Evolutionary conservation across 805 yeast species (phyloP).

Genomic region (Kodamaea neixiangensis): DNA sequence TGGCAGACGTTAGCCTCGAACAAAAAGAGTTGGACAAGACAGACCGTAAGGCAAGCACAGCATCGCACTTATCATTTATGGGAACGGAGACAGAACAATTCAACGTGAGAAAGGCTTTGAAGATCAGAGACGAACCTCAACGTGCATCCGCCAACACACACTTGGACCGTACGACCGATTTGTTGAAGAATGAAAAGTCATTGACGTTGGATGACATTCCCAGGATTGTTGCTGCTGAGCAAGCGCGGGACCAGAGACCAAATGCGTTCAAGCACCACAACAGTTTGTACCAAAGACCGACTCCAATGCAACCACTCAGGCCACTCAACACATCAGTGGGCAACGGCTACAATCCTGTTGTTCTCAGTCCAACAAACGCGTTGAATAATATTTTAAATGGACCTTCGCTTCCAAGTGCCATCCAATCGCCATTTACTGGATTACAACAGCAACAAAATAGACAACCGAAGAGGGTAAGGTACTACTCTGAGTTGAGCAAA

Average conservation of each 20-base stretch:
- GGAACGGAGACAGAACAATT: slow-evolving; percentile 30
- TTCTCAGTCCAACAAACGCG: slow-evolving; percentile 13
- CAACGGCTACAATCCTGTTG: slow-evolving; percentile 7
- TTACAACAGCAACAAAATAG: neutral
- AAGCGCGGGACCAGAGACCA: slow-evolving; percentile 90
- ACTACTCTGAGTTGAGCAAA: slow-evolving; percentile 64
- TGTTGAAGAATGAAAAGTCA: slow-evolving; percentile 77
- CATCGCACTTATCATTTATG: slow-evolving; percentile 32
- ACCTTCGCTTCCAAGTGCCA: neutral
- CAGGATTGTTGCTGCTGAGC: slow-evolving; percentile 94
- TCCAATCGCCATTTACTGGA: neutral
- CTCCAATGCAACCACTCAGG: slow-evolving; percentile 26
- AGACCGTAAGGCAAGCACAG: slow-evolving; percentile 21
- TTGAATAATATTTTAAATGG: slow-evolving; percentile 14
- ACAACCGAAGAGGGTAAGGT: slow-evolving; percentile 34
- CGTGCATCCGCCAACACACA: slow-evolving; percentile 32
- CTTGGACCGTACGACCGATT: slow-evolving; percentile 65
- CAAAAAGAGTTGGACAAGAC: slow-evolving; percentile 6
- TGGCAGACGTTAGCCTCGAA: slow-evolving; percentile 12
- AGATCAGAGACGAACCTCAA: slow-evolving; percentile 41
- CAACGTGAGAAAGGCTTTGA: slow-evolving; percentile 26
- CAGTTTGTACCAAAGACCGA: slow-evolving; percentile 38
- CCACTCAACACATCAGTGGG: slow-evolving; percentile 15
- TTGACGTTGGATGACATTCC: slow-evolving; percentile 95
- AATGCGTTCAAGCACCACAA: slow-evolving; percentile 87